Conservation (phyloP, 2,329 filamentous ascomycete genomes). For the Calonectria naviculata region DNA sequence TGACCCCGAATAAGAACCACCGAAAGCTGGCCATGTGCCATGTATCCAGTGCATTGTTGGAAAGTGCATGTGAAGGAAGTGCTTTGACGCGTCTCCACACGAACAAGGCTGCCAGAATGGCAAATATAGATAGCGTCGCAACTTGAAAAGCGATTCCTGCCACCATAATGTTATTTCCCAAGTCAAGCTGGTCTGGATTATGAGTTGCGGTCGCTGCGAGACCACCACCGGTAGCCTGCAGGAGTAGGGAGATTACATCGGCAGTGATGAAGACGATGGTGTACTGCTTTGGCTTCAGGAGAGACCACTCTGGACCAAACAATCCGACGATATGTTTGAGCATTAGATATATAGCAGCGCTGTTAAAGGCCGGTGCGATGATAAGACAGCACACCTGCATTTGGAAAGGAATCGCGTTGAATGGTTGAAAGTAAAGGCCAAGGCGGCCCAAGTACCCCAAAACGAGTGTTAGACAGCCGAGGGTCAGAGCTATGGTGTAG, state of each 20-base stretch:
- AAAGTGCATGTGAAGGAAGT: slow-evolving; percentile 44
- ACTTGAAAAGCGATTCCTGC: slow-evolving; percentile 71
- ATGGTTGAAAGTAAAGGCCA: slow-evolving; percentile 6
- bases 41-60: slow-evolving; percentile 28
- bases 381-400: slow-evolving; percentile 23
- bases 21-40: slow-evolving; percentile 1
- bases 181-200: slow-evolving; percentile 30
- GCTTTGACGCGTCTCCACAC: not conserved
- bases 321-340: not conserved
- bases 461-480: slow-evolving; percentile 1
- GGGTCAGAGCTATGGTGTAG: slow-evolving; percentile 11
- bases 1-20: not conserved
- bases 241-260: not conserved
- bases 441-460: slow-evolving; percentile 1
- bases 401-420: slow-evolving; percentile 13
- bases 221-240: slow-evolving; percentile 8
- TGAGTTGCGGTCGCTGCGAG: not conserved
- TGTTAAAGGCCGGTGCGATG: slow-evolving; percentile 21
- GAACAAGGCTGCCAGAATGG: slow-evolving; percentile 28
- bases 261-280: not conserved
- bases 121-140: slow-evolving; percentile 61
- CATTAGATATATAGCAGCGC: slow-evolving; percentile 20
- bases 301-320: slow-evolving; percentile 6
- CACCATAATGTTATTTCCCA: slow-evolving; percentile 71
- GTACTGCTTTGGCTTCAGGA: not conserved